Evolutionary conservation across 202 grass and related monocot genomes (phyloP).

Genomic region (Brachypodium distachyon): DNA sequence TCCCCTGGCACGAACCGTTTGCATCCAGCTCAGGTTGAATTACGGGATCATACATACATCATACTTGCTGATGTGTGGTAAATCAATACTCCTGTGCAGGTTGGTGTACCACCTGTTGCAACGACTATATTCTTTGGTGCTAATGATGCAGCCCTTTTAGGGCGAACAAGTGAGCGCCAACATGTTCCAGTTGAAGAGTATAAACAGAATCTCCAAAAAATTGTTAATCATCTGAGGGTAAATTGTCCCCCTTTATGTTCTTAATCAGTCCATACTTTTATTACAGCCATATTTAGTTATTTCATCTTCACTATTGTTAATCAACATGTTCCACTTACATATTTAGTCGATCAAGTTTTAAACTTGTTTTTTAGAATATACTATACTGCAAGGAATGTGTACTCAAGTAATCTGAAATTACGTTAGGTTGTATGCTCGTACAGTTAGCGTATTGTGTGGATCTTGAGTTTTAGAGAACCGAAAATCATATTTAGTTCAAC

Average conservation of each 20-base stretch:
- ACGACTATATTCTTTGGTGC: conserved; percentile 95
- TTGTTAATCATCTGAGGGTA: conserved; percentile 71
- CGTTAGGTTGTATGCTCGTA: neutral
- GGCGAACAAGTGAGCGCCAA: conserved; percentile 45
- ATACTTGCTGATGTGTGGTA: neutral
- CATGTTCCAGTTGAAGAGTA: conserved; percentile 75
- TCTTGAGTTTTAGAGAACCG: neutral
- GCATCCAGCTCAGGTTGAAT: neutral
- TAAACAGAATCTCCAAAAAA: conserved; percentile 59
- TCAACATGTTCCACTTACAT: too few species aligned
- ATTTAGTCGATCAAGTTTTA: neutral
- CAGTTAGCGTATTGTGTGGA: neutral
- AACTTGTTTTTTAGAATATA: neutral
- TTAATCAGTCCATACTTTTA: too few species aligned
- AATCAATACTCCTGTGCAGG: neutral
- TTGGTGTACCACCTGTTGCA: neutral
- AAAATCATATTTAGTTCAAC: neutral
- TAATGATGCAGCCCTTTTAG: conserved; percentile 68
- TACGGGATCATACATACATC: neutral
- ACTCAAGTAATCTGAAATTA: neutral
- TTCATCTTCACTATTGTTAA: too few species aligned
- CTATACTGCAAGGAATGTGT: neutral
- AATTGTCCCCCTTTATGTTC: neutral
- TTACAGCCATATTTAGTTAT: too few species aligned
- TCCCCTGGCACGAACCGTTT: conserved; percentile 38